Conservation (phyloP, 2,329 filamentous ascomycete genomes). For the Scytalidium sp. region DNA sequence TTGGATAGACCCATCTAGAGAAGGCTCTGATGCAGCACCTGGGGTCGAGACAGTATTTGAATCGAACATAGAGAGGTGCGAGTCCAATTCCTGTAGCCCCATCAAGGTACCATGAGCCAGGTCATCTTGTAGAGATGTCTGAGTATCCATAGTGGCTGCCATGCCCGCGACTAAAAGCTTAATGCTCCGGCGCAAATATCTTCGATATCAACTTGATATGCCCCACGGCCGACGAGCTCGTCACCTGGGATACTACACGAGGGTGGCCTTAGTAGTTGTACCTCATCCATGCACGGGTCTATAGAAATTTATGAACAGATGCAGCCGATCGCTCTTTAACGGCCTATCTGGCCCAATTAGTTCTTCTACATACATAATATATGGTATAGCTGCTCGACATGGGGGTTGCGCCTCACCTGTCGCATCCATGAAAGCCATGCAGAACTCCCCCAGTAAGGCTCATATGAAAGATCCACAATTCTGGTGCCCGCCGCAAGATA, state of each 20-base stretch:
- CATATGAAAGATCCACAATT: constrained; percentile 9
- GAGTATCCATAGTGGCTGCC: constrained; percentile 30
- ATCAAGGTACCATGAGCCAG: constrained; percentile 29
- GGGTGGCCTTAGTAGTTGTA: constrained; percentile 23
- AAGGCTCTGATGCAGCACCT: constrained; percentile 22
- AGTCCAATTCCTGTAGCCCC: constrained; percentile 33
- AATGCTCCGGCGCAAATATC: constrained; percentile 28
- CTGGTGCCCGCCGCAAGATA: constrained; percentile 9
- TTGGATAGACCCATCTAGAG: constrained; percentile 20
- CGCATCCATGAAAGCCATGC: constrained; percentile 22
- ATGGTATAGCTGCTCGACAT: constrained; percentile 25
- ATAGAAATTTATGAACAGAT: constrained; percentile 17
- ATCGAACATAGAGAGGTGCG: constrained; percentile 33
- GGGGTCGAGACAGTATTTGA: constrained; percentile 22
- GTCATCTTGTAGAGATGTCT: constrained; percentile 31
- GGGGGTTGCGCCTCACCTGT: constrained; percentile 28
- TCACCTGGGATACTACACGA: constrained; percentile 21
- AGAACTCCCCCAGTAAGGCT: constrained; percentile 12
- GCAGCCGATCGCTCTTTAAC: constrained; percentile 9
- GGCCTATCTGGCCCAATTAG: constrained; percentile 18
- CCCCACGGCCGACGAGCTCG: constrained; percentile 18
- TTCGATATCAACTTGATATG: constrained; percentile 29
- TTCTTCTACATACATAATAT: constrained; percentile 15
- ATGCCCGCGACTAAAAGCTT: constrained; percentile 25
- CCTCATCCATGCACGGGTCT: constrained; percentile 18